These are phyloP conservation scores for Puccinia horiana DNA, from an alignment of 1,284 basidiomycete species.

Conservation along the genomic window DNA sequence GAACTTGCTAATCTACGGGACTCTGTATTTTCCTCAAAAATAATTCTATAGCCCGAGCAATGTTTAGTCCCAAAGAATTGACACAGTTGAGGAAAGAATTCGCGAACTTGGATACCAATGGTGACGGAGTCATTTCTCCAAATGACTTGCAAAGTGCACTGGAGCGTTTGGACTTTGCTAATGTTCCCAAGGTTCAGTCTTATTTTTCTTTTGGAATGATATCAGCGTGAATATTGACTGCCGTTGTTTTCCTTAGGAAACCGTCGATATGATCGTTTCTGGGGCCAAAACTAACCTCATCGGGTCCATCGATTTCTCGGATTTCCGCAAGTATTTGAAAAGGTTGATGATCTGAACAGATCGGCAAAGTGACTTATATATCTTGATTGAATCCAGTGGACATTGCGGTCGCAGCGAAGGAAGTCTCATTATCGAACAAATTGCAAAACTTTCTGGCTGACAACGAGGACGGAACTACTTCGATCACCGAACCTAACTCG, in stretches of 20 bases:
- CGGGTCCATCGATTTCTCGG: constrained; percentile 45
- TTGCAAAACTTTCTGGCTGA: constrained; percentile 36
- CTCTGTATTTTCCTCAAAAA: neutral
- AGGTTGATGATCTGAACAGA: neutral
- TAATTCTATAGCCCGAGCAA: constrained; percentile 33
- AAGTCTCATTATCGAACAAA: constrained; percentile 48
- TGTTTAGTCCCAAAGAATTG: constrained; percentile 50
- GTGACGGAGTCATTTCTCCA: constrained; percentile 39
- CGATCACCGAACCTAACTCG: constrained; percentile 11
- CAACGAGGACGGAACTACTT: neutral
- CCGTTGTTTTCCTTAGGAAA: constrained; percentile 27
- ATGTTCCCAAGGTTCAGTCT: constrained; percentile 37
- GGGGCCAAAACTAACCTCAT: constrained; percentile 33
- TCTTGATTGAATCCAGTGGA: constrained; percentile 25
- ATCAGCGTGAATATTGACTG: neutral
- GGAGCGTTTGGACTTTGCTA: constrained; percentile 42
- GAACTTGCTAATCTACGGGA: too few species aligned
- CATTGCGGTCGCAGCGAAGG: constrained; percentile 44
- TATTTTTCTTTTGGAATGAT: neutral
- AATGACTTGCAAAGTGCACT: constrained; percentile 41
- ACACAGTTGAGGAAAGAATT: constrained; percentile 48
- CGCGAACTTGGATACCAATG: constrained; percentile 40
- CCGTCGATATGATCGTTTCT: constrained; percentile 35
- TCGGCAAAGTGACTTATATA: neutral
- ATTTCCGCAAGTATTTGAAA: constrained; percentile 40